These are phyloP conservation scores for Aspergillus viridinutans DNA, from an alignment of 2,329 filamentous ascomycete species.

Conservation along the genomic window DNA sequence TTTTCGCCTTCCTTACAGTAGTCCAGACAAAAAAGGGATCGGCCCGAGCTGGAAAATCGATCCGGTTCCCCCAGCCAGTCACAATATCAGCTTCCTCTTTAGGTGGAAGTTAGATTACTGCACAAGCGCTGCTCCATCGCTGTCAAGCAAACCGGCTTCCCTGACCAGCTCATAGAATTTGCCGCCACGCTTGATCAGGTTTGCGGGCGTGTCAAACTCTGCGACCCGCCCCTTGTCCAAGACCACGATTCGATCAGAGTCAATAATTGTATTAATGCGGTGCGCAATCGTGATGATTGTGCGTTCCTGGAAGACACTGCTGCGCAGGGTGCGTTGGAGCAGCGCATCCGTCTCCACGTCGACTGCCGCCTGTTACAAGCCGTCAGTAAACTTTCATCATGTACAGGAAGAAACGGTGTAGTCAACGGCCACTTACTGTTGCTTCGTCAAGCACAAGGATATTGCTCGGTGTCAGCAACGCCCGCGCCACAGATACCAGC, in stretches of 20 bases:
- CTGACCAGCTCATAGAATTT: conserved; percentile 87
- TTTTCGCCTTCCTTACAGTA: background rate
- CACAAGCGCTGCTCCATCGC: conserved; percentile 30
- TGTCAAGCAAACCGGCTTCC: conserved; percentile 72
- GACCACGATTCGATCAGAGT: conserved; percentile 85
- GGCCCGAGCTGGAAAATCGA: conserved; percentile 1
- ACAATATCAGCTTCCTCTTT: background rate
- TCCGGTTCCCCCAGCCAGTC: conserved; percentile 6
- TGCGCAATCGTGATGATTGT: conserved; percentile 99
- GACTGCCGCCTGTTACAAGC: conserved; percentile 54
- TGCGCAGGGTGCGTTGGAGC: conserved; percentile 60
- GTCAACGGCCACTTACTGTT: conserved; percentile 55
- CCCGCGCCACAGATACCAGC: conserved; percentile 86
- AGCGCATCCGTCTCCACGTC: conserved; percentile 65
- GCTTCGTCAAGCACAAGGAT: conserved; percentile 97
- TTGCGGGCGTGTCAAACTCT: conserved; percentile 84
- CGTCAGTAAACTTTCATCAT: conserved; percentile 11
- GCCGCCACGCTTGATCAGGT: conserved; percentile 70
- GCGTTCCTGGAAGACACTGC: conserved; percentile 72
- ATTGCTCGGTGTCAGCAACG: conserved; percentile 90
- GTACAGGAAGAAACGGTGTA: conserved; percentile 9
- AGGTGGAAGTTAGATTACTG: conserved; percentile 8
- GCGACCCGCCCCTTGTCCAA: conserved; percentile 84
- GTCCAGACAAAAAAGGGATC: conserved; percentile 2
- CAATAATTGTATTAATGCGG: conserved; percentile 94